phyloP scores from a whole-genome alignment of 2,329 filamentous ascomycete species.

The Chlorencoelia australis region DNA sequence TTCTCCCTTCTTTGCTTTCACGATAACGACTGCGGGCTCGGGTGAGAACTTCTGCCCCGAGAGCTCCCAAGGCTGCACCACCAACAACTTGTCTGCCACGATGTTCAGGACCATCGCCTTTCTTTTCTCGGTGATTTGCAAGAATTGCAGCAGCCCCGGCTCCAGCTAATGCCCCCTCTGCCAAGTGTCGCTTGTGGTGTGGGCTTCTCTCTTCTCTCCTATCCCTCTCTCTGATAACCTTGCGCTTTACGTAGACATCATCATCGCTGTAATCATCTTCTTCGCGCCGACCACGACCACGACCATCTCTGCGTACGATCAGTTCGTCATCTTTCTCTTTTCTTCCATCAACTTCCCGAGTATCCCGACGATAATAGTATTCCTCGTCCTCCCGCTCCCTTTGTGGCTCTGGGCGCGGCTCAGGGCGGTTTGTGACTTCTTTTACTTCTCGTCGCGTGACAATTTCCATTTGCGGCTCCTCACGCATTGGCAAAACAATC shows the following conservation, averaged over 20 bases:
- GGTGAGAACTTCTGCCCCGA: slow-evolving; percentile 50
- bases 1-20: slow-evolving; percentile 35
- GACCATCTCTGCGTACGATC: slow-evolving; percentile 30
- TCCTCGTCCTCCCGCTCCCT: slow-evolving; percentile 26
- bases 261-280: slow-evolving; percentile 36
- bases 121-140: slow-evolving; percentile 40
- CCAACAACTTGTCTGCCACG: slow-evolving; percentile 27
- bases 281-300: slow-evolving; percentile 21
- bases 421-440: slow-evolving; percentile 13
- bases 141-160: slow-evolving; percentile 52
- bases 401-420: too few species aligned
- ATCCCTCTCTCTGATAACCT: slow-evolving; percentile 34
- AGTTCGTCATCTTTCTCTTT: slow-evolving; percentile 19
- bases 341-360: slow-evolving; percentile 17
- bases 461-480: slow-evolving; percentile 19
- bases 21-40: slow-evolving; percentile 52
- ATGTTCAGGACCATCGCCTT: slow-evolving; percentile 22
- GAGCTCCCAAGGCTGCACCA: slow-evolving; percentile 51
- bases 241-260: slow-evolving; percentile 32
- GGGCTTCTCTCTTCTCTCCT: slow-evolving; percentile 38
- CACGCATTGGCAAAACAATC: slow-evolving; percentile 30
- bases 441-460: slow-evolving; percentile 20
- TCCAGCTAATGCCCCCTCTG: slow-evolving; percentile 54
- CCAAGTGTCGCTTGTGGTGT: slow-evolving; percentile 48
- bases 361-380: slow-evolving; percentile 29